Evolutionary conservation across 345 rosid genomes (phyloP), one percentile per base, ranked within the genome.

Genomic region (Schrenkiella parvula): DNA sequence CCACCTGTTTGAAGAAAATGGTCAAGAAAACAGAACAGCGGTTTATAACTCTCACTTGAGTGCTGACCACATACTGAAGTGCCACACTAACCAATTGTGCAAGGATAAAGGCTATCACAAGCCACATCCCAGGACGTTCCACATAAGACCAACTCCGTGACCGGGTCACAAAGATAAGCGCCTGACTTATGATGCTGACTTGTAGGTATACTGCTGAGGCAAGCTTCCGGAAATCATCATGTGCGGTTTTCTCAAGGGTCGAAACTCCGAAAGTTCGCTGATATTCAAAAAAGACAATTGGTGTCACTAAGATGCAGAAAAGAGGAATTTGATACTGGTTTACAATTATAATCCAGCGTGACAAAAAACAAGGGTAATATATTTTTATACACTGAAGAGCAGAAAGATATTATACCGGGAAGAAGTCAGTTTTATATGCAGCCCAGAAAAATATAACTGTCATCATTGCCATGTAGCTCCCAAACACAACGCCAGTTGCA

Each of bases 371-470:
- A n/a, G n/a, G n/a, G n/a, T n/a, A n/a, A n/a, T n/a, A n/a, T n/a
- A n/a, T n/a, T n/a, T n/a, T n/a, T n/a, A n/a, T n/a, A n/a, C n/a
- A n/a, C n/a, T n/a, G 50, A 54, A 12, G 64, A 55, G 48, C 17
- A 35, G 54, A 66, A 12, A 22, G 38, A 19, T 12, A 23, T 56
- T 81, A 52, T 85, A 95, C 99, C 42, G 96, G 98, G 69, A 95
- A 95, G 88, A 95, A 92, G 70, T 95, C 73, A 2, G 98, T 89
- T 80, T 95, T 89, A 66, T 91, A 91, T 32, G 99, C 93, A 18
- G 76, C 95, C 99, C 98, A 95, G 76, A 95, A 95, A 84, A 95
- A 95, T 64, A 95, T 91, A 74, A 95, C 98, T 0, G 99, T 95
- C 98, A 91, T 91, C 93, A 95, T 82, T 10, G 99, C 99, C 86